phyloP scores from a whole-genome alignment of 176 grass and related monocot species.

The Musa acuminata region DNA sequence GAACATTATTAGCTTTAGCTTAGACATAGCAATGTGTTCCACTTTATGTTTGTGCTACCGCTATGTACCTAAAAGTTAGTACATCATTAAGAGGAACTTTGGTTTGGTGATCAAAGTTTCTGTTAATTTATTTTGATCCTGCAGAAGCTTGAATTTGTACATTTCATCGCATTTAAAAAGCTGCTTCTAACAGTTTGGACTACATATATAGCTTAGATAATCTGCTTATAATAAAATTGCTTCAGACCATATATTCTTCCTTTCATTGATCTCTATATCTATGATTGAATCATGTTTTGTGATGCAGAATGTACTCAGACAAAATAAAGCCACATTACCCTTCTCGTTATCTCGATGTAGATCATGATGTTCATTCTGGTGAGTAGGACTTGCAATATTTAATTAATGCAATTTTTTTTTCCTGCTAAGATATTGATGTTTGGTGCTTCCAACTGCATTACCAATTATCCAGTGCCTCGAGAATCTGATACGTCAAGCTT shows the following conservation, averaged over 20 bases:
- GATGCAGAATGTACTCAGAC: constrained; percentile 19
- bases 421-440: neutral
- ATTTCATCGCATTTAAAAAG: neutral
- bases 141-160: too few species aligned
- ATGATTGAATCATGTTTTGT: neutral
- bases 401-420: neutral
- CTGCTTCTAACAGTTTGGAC: neutral
- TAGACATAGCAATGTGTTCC: too few species aligned
- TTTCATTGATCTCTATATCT: neutral
- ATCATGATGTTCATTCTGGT: constrained; percentile 28
- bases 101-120: too few species aligned
- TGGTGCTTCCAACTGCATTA: neutral
- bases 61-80: too few species aligned
- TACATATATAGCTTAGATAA: too few species aligned
- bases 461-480: neutral
- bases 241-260: too few species aligned
- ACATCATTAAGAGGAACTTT: too few species aligned
- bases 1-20: too few species aligned
- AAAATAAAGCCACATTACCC: constrained; percentile 32
- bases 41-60: too few species aligned
- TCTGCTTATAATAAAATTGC: too few species aligned
- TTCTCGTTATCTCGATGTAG: constrained; percentile 19
- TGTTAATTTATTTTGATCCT: too few species aligned
- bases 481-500: constrained; percentile 36
- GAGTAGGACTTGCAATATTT: neutral